These are phyloP conservation scores for Colletotrichum caudatum DNA, from an alignment of 2,329 filamentous ascomycete species.

Conservation along the genomic window DNA sequence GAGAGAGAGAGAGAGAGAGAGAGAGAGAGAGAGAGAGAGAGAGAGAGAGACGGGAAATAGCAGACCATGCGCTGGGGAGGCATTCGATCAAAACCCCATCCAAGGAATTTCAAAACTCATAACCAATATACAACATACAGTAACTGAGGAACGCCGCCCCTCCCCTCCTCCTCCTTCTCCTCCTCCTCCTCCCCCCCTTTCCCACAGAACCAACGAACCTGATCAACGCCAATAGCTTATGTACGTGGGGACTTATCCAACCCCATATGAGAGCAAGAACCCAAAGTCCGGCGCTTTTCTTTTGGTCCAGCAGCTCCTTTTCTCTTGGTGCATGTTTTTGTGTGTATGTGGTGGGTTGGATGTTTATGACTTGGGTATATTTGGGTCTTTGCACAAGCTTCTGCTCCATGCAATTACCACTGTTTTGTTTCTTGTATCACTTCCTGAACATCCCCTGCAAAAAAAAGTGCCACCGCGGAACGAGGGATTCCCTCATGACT, in stretches of 20 bases:
- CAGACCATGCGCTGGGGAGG: neutral
- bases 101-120: neutral
- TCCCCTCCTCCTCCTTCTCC: too few species aligned
- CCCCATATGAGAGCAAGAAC: neutral
- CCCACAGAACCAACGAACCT: neutral
- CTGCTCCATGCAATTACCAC: slow-evolving; percentile 14
- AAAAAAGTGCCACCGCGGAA: neutral
- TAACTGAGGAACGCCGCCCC: neutral
- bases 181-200: neutral
- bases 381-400: slow-evolving; percentile 25
- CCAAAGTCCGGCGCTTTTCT: neutral
- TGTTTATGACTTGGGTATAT: slow-evolving; percentile 41
- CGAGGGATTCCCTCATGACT: slow-evolving; percentile 55
- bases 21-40: too few species aligned
- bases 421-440: slow-evolving; percentile 10
- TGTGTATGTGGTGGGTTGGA: neutral
- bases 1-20: too few species aligned
- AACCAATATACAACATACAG: neutral
- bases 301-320: neutral
- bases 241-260: neutral
- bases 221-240: slow-evolving; percentile 10
- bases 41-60: neutral
- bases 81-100: neutral
- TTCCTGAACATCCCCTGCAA: slow-evolving; percentile 3
- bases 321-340: neutral